A percentile compares a stretch with the other conserved stretches of the same genome.
These are phyloP conservation scores for Colletotrichum tanaceti DNA, from an alignment of 2,329 filamentous ascomycete species.

Conservation along the genomic window DNA sequence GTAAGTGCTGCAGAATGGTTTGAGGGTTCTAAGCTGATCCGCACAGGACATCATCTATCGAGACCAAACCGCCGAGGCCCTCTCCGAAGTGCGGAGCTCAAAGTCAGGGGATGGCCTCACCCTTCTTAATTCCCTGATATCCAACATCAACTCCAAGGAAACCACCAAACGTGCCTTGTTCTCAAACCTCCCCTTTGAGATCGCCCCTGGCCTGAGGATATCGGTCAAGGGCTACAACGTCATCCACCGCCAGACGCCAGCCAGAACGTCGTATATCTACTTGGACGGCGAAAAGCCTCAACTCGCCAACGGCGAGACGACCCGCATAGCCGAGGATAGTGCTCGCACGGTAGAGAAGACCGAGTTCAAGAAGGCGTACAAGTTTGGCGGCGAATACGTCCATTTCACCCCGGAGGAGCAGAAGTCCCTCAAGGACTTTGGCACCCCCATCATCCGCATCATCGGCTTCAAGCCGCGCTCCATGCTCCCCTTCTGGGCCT, in stretches of 20 bases:
- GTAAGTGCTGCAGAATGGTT: constrained; percentile 59
- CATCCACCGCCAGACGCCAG: constrained; percentile 84
- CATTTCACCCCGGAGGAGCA: constrained; percentile 88
- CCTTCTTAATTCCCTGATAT: constrained; percentile 81
- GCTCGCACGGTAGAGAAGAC: constrained; percentile 79
- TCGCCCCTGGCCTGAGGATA: constrained; percentile 85
- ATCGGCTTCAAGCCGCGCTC: constrained; percentile 91
- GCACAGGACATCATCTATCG: constrained; percentile 89
- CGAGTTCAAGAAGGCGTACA: constrained; percentile 92
- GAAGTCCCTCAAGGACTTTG: constrained; percentile 80
- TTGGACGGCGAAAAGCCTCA: constrained; percentile 86
- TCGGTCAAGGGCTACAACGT: constrained; percentile 94
- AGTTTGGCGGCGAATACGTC: constrained; percentile 92
- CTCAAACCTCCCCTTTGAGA: constrained; percentile 85
- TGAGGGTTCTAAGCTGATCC: not conserved
- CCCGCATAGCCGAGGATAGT: constrained; percentile 81
- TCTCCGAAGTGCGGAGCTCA: constrained; percentile 67
- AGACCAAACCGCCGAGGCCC: constrained; percentile 75
- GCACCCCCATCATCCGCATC: constrained; percentile 83
- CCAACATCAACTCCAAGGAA: constrained; percentile 91
- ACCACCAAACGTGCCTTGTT: constrained; percentile 88
- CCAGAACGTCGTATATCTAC: constrained; percentile 88
- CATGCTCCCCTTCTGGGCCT: constrained; percentile 83
- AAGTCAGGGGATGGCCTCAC: constrained; percentile 80
- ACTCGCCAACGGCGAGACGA: constrained; percentile 80